These are phyloP conservation scores for Fusarium lateritium DNA, from an alignment of 2,329 filamentous ascomycete genomes.

Conservation along the genomic window DNA sequence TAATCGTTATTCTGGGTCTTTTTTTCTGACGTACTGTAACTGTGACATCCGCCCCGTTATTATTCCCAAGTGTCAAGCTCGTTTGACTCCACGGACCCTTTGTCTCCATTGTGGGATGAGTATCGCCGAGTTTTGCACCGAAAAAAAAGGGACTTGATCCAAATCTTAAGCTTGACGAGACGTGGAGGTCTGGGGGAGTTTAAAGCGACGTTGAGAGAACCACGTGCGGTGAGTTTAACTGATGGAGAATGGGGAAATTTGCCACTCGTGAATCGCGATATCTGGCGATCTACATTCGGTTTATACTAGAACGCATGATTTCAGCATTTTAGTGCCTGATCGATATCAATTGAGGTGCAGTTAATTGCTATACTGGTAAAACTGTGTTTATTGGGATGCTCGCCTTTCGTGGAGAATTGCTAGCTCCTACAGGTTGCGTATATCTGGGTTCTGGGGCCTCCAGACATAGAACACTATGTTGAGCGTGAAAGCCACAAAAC, in stretches of 20 bases:
- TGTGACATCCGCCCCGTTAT: constrained; percentile 18
- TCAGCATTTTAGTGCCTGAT: too few relatives aligned
- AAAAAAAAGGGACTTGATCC: constrained; percentile 15
- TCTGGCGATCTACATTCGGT: too few relatives aligned
- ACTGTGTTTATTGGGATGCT: too few relatives aligned
- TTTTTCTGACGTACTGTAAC: not conserved
- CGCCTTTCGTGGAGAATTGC: too few relatives aligned
- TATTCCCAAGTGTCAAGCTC: not conserved
- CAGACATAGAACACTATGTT: too few relatives aligned
- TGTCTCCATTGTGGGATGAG: constrained; percentile 10
- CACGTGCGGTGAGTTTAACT: not conserved
- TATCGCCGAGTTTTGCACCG: constrained; percentile 29
- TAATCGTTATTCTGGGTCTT: not conserved
- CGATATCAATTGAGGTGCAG: too few relatives aligned
- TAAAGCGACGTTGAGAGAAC: not conserved
- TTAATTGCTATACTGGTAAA: too few relatives aligned
- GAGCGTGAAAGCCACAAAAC: too few relatives aligned
- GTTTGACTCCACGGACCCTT: constrained; percentile 5
- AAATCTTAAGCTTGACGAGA: constrained; percentile 20
- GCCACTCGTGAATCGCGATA: constrained; percentile 9
- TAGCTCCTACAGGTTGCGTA: too few relatives aligned
- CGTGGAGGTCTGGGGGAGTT: constrained; percentile 26
- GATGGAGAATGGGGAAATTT: constrained; percentile 23
- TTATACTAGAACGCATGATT: too few relatives aligned
- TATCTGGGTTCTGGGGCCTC: too few relatives aligned